Conservation (phyloP, 2,329 filamentous ascomycete genomes). For the Ceratocystis ficicola region DNA sequence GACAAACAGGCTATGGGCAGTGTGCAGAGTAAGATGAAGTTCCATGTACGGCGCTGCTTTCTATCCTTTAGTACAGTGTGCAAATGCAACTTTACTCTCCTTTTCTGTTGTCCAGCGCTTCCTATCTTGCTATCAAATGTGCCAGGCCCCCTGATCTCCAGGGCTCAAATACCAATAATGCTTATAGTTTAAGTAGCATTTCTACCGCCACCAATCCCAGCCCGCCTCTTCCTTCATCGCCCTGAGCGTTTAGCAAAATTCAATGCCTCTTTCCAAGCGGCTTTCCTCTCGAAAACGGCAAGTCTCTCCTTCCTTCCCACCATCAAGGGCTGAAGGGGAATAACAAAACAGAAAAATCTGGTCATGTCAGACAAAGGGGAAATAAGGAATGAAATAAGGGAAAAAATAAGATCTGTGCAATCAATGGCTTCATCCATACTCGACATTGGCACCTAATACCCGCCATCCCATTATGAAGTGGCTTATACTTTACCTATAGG, state of each 20-base stretch:
- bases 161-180: not conserved
- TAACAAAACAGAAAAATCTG: not conserved
- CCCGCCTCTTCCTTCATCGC: not conserved
- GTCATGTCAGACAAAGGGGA: not conserved
- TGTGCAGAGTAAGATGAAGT: not conserved
- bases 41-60: not conserved
- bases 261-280: not conserved
- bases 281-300: not conserved
- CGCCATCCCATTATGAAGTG: not conserved
- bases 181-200: not conserved
- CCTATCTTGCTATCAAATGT: not conserved
- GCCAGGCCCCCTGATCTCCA: constrained; percentile 9
- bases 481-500: not conserved
- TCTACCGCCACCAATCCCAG: not conserved
- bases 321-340: not conserved
- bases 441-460: constrained; percentile 8
- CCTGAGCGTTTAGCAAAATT: not conserved
- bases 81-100: not conserved
- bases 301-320: not conserved
- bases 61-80: not conserved
- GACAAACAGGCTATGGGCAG: not conserved
- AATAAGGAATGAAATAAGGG: not conserved
- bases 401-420: not conserved
- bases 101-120: not conserved
- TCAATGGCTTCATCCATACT: constrained; percentile 1